Base-by-base conservation (phyloP, 306 rosid genomes). In the Cicer cuneatum region DNA sequence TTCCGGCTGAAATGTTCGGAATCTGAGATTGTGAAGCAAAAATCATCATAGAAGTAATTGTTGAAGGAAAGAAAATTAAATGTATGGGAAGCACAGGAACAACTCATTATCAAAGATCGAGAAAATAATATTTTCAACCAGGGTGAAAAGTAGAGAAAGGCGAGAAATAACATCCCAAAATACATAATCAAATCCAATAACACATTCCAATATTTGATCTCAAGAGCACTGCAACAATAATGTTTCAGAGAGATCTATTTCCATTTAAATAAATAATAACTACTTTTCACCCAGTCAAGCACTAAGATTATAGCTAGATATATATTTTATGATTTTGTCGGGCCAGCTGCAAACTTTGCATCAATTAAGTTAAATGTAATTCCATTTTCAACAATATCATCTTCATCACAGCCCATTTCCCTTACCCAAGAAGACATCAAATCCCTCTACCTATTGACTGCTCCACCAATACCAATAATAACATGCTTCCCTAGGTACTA, bases 1-100 rank as follows among this genome's bases (percentile, higher is more conserved):
- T 80, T 53, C 93, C 54, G 11, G 89, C 91, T 0, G 98, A 91
- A 49, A 91, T 88, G 83, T 91, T 93, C 64, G 96, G 96, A 71
- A 93, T 88, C 98, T 91, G 89, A 60, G 80, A 80, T 52, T 35
- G 56, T 19, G 64, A 68, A 40, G 78, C 45, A 74, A 75, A 75
- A 74, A 38, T 59, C 35, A 69, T 65, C 41, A 80, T 37, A n/a
- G 43, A 59, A 69, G 64, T 35, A 37, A 69, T 76, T 9, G 57
- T 65, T 68, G 67, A 48, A 77, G 64, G 39, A 63, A 53, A 74
- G 58, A 12, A 14, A 73, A 69, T 46, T 40, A 33, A 35, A 45
- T 80, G 60, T 41, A 49, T 68, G 24, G 24, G 69, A 21, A 72
- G 70, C 62, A 48, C 66, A 80, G 33, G 5, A 61, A 67, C 51